Evolutionary conservation across 2,329 filamentous ascomycete species (phyloP), one percentile per base, ranked within the genome.

Genomic region (Fusarium dlaminii): DNA sequence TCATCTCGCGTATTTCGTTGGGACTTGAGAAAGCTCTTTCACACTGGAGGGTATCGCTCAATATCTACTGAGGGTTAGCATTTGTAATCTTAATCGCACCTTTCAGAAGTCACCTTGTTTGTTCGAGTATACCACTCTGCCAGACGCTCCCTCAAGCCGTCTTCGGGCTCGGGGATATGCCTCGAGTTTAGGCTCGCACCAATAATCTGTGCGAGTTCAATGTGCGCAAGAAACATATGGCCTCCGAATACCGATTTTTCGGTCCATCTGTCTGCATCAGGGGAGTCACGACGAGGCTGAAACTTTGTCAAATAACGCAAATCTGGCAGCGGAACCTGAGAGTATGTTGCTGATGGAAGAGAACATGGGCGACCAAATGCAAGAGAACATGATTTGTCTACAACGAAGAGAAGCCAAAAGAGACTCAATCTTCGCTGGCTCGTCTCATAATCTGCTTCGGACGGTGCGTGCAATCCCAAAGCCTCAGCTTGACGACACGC

Each of bases 401-500:
- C 42, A 14, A 54, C 32, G 8, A 70, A 70, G 2, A 70, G 54
- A 20, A 61, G 29, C 68, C 68, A 70, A 32, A 70, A 68, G 2
- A 70, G 24, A 17, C 58, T 59, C 5, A 70, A 3, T 3, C 32
- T 37, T 22, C 64, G 40, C 17, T 70, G 64, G 1, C 22, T 24
- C 6, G 34, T 55, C 37, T 32, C 42, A 29, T 30, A 49, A 11
- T 58, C 64, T 17, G 7, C 15, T 11, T 22, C 11, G 4, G n/a
- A 22, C 2, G 37, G 13, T 8, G 20, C 7, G 7, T 64, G 34
- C 8, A 70, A 34, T 1, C 48, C 42, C 4, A 70, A 22, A 9
- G 54, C 68, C 34, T 70, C 55, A 8, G 54, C 68, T 10, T 68
- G 68, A 7, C 54, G 64, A 24, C 64, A 68, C 5, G 68, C 68